Evolutionary conservation across 352 stramenopile genomes (phyloP), one percentile per base, ranked within the genome.

Genomic region (Phytophthora chlamydospora): DNA sequence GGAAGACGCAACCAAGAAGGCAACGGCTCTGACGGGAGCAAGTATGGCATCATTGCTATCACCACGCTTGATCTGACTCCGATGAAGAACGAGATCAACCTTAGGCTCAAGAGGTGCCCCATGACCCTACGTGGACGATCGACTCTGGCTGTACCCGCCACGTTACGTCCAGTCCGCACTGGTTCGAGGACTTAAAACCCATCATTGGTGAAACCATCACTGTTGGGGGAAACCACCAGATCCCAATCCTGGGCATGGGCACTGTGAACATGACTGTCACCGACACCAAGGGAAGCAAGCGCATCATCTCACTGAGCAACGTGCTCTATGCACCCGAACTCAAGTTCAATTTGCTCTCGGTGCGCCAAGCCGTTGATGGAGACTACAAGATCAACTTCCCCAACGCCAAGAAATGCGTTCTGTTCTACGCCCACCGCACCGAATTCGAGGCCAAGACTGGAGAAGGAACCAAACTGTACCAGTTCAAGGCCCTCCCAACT

Each of bases 311-410:
- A 2, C 38, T 64, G 4, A 45, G 38, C 29, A 38, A 43, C 34
- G 49, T 57, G 33, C 49, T 57, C 6, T 57, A 53, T 16, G 53
- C 41, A 47, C 56, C 56, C 2, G 45, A 45, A 3, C 36, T 64
- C 2, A 51, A 51, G 19, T 56, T 56, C 12, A 62, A 62, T 17
- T 42, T 48, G 14, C 16, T 62, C 27, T 62, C 43, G 4, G 42
- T 56, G n/a, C 56, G 43, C n/a, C 59, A 67, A 39, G 36, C 51
- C 0, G 50, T 62, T 17, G 36, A 55, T 34, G 17, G 16, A 4
- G 45, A 62, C 38, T 66, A 27, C 42, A 66, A 66, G 5, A 61
- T 61, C 32, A 61, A 47, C 4, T 66, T 66, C 7, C 58, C 48
- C 14, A 63, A 42, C 24, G 42, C 58, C 35, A 67, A 67, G 58